phyloP scores from a whole-genome alignment of 1,139 yeast species.

The Geotrichum macrosporum region DNA sequence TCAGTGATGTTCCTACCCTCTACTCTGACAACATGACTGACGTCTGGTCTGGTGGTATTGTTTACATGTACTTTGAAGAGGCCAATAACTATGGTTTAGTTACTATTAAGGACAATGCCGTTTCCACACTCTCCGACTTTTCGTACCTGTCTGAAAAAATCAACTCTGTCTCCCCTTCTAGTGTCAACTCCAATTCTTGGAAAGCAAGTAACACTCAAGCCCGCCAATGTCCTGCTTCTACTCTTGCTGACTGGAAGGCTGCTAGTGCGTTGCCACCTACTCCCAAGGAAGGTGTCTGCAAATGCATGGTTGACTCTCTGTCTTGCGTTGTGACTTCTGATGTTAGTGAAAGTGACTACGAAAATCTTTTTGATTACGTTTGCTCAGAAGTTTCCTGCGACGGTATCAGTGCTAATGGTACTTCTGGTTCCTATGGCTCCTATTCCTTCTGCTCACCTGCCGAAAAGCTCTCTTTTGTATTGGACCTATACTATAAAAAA shows the following conservation, averaged over 20 bases:
- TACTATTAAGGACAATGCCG: slow-evolving; percentile 40
- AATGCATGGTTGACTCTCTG: slow-evolving; percentile 50
- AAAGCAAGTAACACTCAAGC: slow-evolving; percentile 47
- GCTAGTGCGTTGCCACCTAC: slow-evolving; percentile 60
- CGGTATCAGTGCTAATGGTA: slow-evolving; percentile 52
- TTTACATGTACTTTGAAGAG: slow-evolving; percentile 87
- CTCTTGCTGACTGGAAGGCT: slow-evolving; percentile 51
- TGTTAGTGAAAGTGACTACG: slow-evolving; percentile 49
- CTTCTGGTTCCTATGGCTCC: slow-evolving; percentile 52
- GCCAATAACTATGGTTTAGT: slow-evolving; percentile 87
- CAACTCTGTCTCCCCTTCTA: slow-evolving; percentile 55
- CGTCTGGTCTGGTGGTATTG: slow-evolving; percentile 89
- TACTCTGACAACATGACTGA: slow-evolving; percentile 58
- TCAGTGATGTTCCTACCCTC: slow-evolving; percentile 62
- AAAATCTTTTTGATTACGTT: slow-evolving; percentile 50
- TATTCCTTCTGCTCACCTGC: slow-evolving; percentile 54
- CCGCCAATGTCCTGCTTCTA: slow-evolving; percentile 49
- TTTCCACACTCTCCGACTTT: slow-evolving; percentile 59
- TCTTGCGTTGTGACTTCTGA: slow-evolving; percentile 48
- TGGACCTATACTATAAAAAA: slow-evolving; percentile 54
- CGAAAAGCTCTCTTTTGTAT: slow-evolving; percentile 58
- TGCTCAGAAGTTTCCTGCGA: slow-evolving; percentile 43
- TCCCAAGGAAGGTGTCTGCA: slow-evolving; percentile 57
- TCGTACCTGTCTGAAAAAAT: slow-evolving; percentile 50
- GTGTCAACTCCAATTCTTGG: slow-evolving; percentile 49